These are phyloP conservation scores for Paradendryphiella salina DNA, from an alignment of 2,329 filamentous ascomycete species.

Conservation along the genomic window DNA sequence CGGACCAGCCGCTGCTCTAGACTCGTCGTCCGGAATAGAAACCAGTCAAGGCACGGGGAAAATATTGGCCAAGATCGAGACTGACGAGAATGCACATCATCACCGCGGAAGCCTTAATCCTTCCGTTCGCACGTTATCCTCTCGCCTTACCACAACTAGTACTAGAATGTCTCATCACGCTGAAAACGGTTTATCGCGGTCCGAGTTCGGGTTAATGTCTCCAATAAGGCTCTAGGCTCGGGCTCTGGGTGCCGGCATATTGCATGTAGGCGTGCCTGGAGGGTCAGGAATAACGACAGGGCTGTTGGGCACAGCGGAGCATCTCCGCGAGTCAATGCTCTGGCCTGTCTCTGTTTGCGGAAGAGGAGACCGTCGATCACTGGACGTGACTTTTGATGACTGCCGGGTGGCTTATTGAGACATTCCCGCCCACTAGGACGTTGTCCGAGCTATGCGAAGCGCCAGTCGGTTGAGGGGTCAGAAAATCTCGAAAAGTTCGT, in stretches of 20 bases:
- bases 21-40: constrained; percentile 5
- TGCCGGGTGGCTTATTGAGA: constrained; percentile 5
- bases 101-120: not conserved
- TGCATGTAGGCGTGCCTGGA: not conserved
- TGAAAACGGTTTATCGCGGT: constrained; percentile 3
- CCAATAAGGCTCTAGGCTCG: constrained; percentile 1
- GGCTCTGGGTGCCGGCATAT: not conserved
- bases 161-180: constrained; percentile 7
- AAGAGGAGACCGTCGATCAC: constrained; percentile 1
- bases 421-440: constrained; percentile 2
- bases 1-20: constrained; percentile 8
- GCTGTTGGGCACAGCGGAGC: not conserved
- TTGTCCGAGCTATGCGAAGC: constrained; percentile 1
- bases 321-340: constrained; percentile 2
- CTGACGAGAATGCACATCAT: constrained; percentile 2
- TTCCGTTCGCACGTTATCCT: constrained; percentile 2
- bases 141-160: constrained; percentile 5
- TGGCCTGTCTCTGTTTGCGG: not conserved
- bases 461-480: too few relatives aligned
- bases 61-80: constrained; percentile 1
- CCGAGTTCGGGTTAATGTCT: constrained; percentile 12
- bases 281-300: not conserved
- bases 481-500: too few relatives aligned
- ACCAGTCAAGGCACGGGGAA: constrained; percentile 5
- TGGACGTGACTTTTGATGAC: not conserved